These are phyloP conservation scores for Heimioporus sp. DNA, from an alignment of 768 basidiomycete genomes.

Conservation along the genomic window DNA sequence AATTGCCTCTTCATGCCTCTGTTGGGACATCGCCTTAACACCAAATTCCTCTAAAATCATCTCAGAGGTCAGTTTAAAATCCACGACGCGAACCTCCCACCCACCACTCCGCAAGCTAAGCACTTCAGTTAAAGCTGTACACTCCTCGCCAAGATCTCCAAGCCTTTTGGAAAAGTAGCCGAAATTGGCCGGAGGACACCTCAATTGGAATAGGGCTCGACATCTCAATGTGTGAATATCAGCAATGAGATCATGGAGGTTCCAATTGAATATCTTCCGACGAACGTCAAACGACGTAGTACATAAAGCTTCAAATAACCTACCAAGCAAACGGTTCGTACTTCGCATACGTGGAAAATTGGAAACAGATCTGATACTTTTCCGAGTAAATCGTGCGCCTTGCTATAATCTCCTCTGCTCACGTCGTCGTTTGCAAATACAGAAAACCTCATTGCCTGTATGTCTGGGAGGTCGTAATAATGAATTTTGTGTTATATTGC, in stretches of 20 bases:
- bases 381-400: background rate
- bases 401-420: background rate
- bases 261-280: constrained; percentile 13
- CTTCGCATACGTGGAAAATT: constrained; percentile 1
- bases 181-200: background rate
- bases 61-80: background rate
- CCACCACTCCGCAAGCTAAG: constrained; percentile 13
- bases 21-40: background rate
- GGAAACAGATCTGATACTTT: background rate
- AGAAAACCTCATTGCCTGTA: constrained; percentile 1
- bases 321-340: constrained; percentile 2
- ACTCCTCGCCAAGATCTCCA: constrained; percentile 6
- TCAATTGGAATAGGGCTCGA: constrained; percentile 3
- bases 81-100: background rate
- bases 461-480: background rate
- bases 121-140: background rate
- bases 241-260: constrained; percentile 1
- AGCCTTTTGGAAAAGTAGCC: background rate
- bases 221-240: constrained; percentile 9
- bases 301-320: background rate
- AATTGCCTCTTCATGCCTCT: constrained; percentile 2
- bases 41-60: constrained; percentile 11
- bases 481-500: background rate
- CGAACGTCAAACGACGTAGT: background rate
- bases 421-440: background rate